These are phyloP conservation scores for Xylariaceae sp. DNA, from an alignment of 2,329 filamentous ascomycete genomes.

Conservation along the genomic window DNA sequence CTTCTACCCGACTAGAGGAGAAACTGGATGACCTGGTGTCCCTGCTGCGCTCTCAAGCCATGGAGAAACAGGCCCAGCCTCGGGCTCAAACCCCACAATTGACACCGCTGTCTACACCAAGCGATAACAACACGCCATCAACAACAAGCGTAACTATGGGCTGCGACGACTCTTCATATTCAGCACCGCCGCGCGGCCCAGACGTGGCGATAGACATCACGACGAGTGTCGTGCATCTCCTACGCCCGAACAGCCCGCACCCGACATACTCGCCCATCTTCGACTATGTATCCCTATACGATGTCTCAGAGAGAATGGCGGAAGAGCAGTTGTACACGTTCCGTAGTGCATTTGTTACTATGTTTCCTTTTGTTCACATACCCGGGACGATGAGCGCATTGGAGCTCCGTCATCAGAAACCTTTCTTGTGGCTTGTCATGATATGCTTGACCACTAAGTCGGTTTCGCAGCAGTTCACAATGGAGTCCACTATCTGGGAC, in stretches of 20 bases:
- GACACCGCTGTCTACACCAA: background rate
- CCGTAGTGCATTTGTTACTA: constrained; percentile 26
- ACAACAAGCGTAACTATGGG: too few relatives aligned
- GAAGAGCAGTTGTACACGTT: constrained; percentile 30
- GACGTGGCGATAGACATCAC: constrained; percentile 30
- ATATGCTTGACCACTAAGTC: constrained; percentile 25
- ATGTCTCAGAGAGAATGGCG: constrained; percentile 18
- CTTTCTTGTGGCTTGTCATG: constrained; percentile 34
- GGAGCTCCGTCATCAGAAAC: constrained; percentile 28
- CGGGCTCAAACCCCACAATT: background rate
- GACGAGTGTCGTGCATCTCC: constrained; percentile 24
- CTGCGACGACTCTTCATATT: background rate
- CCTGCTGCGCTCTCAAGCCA: constrained; percentile 46
- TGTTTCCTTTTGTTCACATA: constrained; percentile 32
- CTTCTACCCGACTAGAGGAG: constrained; percentile 54
- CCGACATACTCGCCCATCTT: constrained; percentile 2
- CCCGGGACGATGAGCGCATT: constrained; percentile 19
- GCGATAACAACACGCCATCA: constrained; percentile 23
- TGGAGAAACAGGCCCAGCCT: background rate
- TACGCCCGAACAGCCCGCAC: constrained; percentile 12
- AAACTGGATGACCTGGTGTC: constrained; percentile 57
- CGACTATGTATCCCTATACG: constrained; percentile 26
- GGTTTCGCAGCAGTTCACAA: constrained; percentile 29
- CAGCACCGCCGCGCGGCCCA: constrained; percentile 7
- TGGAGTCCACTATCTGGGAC: constrained; percentile 30